A percentile compares a stretch with the other conserved stretches of the same genome.
Evolutionary conservation across 345 rosid genomes (phyloP).

Genomic region (Populus euphratica): DNA sequence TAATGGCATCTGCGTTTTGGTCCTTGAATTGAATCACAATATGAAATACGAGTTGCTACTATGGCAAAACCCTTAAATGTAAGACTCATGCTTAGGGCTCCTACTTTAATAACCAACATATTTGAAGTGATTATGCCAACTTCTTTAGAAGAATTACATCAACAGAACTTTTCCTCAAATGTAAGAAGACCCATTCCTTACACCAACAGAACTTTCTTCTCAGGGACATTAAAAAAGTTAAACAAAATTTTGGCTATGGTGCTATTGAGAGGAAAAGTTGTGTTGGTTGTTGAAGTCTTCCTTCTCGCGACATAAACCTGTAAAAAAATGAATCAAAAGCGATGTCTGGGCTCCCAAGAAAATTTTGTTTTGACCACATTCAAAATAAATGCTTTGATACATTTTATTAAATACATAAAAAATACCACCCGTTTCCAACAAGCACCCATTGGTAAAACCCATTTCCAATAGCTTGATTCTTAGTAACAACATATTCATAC

Average conservation of each 20-base stretch:
- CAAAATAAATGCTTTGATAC: constrained; percentile 1
- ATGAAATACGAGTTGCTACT: background rate
- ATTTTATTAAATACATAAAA: constrained; percentile 1
- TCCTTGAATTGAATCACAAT: background rate
- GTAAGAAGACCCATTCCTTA: too few relatives aligned
- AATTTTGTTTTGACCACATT: background rate
- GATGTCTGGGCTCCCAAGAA: constrained; percentile 1
- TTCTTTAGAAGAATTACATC: too few relatives aligned
- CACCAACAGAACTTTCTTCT: too few relatives aligned
- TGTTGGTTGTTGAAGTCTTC: too few relatives aligned
- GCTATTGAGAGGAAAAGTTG: too few relatives aligned
- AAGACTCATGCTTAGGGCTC: background rate
- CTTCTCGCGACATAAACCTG: too few relatives aligned
- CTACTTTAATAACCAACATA: background rate
- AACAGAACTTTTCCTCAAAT: too few relatives aligned
- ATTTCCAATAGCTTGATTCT: background rate
- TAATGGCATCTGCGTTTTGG: background rate
- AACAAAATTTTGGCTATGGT: too few relatives aligned
- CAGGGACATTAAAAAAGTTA: too few relatives aligned
- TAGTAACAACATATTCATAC: background rate
- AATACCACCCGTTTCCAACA: background rate
- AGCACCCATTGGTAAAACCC: background rate
- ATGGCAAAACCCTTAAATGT: background rate
- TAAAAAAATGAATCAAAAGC: background rate
- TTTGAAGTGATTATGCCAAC: background rate